Base-by-base conservation (phyloP, 768 basidiomycete genomes). In the Collybia sp. region DNA sequence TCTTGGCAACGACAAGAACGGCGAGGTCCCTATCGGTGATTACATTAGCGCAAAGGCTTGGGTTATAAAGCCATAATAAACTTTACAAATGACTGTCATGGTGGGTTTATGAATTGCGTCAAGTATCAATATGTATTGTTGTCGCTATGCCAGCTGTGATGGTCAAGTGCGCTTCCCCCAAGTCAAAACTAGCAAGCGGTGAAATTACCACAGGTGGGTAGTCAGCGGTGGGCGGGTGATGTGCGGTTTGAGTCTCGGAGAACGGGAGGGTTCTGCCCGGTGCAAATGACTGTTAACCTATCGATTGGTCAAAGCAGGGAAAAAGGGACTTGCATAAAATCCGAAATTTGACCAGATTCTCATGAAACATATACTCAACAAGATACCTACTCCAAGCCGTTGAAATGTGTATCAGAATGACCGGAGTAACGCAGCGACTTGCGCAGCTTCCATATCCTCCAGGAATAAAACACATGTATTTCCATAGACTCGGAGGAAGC, bases 391-490 rank as follows among this genome's bases (percentile, higher is more conserved):
- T 8, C 25, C 12, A 31, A n/a, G 9, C 16, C n/a, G 32, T 39
- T 25, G 35, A 20, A 1, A 20, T 30, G 36, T 41, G 18, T 17
- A 41, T 30, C 15, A 48, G 30, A 36, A 43, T 43, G 32, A 44
- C 15, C 15, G 35, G 12, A 16, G 44, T 10, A 45, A 25, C 34
- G 8, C 13, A 30, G 5, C 15, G 37, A 40, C 36, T 17, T 32
- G n/a, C 47, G 47, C 12, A 48, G 42, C 31, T 43, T 48, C 35
- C 34, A 44, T n/a, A 48, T 48, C 10, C 47, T 31, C 47, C 47
- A 48, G 3, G 40, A 25, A 37, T 43, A 48, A 30, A 48, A 48
- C 16, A 43, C 30, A 19, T 48, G 47, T 13, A 48, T 25, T 8
- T n/a, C n/a, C n/a, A n/a, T n/a, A n/a, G n/a, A n/a, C n/a, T n/a